Conservation (phyloP, 2,329 filamentous ascomycete genomes). For the Hortaea werneckii region DNA sequence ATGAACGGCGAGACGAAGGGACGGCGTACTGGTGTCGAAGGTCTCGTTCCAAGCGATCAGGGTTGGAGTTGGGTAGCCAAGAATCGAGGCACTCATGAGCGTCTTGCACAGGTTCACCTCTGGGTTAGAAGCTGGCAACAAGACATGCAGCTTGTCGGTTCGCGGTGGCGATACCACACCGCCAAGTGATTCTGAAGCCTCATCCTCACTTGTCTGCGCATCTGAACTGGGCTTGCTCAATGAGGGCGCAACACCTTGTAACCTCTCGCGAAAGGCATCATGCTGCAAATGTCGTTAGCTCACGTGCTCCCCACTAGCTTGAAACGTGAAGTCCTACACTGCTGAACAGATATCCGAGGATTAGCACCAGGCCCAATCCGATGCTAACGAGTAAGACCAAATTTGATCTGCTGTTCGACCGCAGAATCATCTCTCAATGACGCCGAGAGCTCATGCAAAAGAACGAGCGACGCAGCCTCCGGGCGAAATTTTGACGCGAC, state of each 20-base stretch:
- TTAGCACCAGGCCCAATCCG: neutral
- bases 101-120: conserved; percentile 16
- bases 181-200: neutral
- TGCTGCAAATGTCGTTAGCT: neutral
- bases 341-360: neutral
- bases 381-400: neutral
- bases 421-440: neutral
- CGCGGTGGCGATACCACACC: neutral
- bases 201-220: neutral
- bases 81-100: conserved; percentile 10
- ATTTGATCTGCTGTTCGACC: neutral
- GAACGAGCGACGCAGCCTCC: neutral
- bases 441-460: neutral
- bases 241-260: neutral
- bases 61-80: conserved; percentile 13
- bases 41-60: conserved; percentile 8
- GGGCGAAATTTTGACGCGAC: neutral
- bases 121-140: conserved; percentile 15
- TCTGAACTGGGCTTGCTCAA: neutral
- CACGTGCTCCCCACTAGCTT: neutral
- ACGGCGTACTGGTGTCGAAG: neutral
- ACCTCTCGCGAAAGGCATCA: neutral
- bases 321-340: neutral
- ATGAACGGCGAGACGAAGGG: too few species aligned
- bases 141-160: conserved; percentile 14